phyloP scores from a whole-genome alignment of 208 protist genomes.

The Trypanosoma avium region DNA sequence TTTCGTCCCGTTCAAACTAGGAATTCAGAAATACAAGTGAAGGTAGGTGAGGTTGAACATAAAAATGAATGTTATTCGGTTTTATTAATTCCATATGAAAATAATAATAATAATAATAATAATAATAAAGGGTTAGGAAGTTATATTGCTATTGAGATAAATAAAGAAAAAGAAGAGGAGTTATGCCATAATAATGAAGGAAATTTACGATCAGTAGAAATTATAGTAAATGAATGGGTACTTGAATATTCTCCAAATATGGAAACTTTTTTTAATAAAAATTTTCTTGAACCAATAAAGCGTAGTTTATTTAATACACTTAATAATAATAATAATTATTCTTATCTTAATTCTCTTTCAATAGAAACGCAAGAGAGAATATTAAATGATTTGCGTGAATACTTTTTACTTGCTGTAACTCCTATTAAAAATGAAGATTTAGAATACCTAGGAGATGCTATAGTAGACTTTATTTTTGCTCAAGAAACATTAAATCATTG shows the following conservation, averaged over 20 bases:
- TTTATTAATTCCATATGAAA: no score
- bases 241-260: constrained; percentile 3
- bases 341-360: not conserved
- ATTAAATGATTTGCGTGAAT: constrained; percentile 17
- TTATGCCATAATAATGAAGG: not conserved
- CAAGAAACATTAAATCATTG: constrained; percentile 23
- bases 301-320: not conserved
- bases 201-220: not conserved
- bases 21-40: no score
- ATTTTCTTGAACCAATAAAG: constrained; percentile 13
- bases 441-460: constrained; percentile 52
- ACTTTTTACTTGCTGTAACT: constrained; percentile 32
- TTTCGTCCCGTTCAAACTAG: no score
- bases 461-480: constrained; percentile 41
- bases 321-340: not conserved
- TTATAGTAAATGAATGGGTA: constrained; percentile 7
- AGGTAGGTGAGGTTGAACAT: no score
- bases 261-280: constrained; percentile 17
- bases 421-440: constrained; percentile 30
- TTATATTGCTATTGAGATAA: constrained; percentile 1
- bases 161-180: not conserved
- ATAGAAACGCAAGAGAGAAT: not conserved
- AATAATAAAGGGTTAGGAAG: not conserved
- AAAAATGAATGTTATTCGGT: no score
- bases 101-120: not conserved